Conservation (phyloP, 1,139 yeast genomes). For the Yamadazyma atlantica region DNA sequence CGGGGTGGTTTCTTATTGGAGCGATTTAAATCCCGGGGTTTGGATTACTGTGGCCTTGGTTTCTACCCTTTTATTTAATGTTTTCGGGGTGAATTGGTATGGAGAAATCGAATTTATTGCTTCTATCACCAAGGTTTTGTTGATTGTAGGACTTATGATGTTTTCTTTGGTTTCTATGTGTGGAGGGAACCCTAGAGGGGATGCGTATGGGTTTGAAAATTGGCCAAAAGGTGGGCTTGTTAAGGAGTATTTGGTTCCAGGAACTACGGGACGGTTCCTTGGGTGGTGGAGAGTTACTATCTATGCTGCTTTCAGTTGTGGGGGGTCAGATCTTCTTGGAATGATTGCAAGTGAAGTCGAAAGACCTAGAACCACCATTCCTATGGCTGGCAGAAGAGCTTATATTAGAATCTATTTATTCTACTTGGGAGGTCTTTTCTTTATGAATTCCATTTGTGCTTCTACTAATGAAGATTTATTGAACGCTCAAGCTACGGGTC, state of each 20-base stretch:
- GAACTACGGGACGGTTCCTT: slow-evolving; percentile 36
- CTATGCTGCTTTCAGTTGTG: slow-evolving; percentile 42
- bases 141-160: slow-evolving; percentile 41
- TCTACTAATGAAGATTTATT: slow-evolving; percentile 32
- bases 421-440: slow-evolving; percentile 40
- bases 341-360: slow-evolving; percentile 35
- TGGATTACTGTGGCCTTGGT: slow-evolving; percentile 34
- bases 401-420: slow-evolving; percentile 34
- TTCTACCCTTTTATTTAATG: slow-evolving; percentile 28
- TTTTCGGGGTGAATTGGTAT: slow-evolving; percentile 38
- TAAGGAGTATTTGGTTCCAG: slow-evolving; percentile 29
- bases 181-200: slow-evolving; percentile 36
- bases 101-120: slow-evolving; percentile 41
- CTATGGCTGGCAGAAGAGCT: slow-evolving; percentile 34
- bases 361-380: slow-evolving; percentile 33
- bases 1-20: slow-evolving; percentile 37
- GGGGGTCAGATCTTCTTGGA: slow-evolving; percentile 42
- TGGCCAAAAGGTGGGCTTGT: slow-evolving; percentile 37
- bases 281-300: slow-evolving; percentile 36
- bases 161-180: slow-evolving; percentile 40
- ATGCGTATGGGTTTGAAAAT: slow-evolving; percentile 40
- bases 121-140: slow-evolving; percentile 37
- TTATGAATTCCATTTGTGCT: slow-evolving; percentile 35
- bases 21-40: slow-evolving; percentile 37
- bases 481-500: slow-evolving; percentile 22